Percentiles rank a stretch among this genome's conserved stretches.
phyloP scores from a whole-genome alignment of 768 basidiomycete genomes.

The Udeniomyces megalosporus region DNA sequence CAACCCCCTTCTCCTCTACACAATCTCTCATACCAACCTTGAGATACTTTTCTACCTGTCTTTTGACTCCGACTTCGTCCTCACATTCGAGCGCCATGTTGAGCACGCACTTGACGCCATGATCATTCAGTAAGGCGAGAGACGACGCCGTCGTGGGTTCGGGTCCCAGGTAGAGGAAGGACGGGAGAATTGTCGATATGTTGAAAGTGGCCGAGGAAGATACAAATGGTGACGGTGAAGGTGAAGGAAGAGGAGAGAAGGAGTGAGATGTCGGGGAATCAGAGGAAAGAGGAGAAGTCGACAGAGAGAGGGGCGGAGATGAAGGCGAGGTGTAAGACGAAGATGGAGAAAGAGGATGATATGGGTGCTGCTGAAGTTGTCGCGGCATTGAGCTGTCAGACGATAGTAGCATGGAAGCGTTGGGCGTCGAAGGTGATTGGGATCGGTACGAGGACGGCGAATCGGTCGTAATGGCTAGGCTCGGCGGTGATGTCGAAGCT shows the following conservation, averaged over 20 bases:
- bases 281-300: not conserved
- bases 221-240: not conserved
- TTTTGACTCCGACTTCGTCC: constrained; percentile 44
- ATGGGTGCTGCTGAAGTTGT: too few relatives aligned
- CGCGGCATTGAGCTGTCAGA: too few relatives aligned
- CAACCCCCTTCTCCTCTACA: constrained; percentile 83
- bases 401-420: too few relatives aligned
- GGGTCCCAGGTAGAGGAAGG: constrained; percentile 79
- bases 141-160: constrained; percentile 63
- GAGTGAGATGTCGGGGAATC: not conserved
- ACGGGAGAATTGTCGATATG: constrained; percentile 81
- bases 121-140: constrained; percentile 49
- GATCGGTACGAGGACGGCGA: too few relatives aligned
- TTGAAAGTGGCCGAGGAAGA: constrained; percentile 35
- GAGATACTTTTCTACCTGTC: constrained; percentile 65
- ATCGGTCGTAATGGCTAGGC: too few relatives aligned
- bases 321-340: too few relatives aligned
- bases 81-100: constrained; percentile 88
- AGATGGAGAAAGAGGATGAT: too few relatives aligned
- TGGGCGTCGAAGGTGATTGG: too few relatives aligned
- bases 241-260: not conserved
- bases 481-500: not conserved
- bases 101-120: constrained; percentile 73
- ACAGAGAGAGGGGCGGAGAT: not conserved
- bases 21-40: constrained; percentile 88